Evolutionary conservation across 2,329 filamentous ascomycete species (phyloP).

Genomic region (Cladophialophora psammophila): DNA sequence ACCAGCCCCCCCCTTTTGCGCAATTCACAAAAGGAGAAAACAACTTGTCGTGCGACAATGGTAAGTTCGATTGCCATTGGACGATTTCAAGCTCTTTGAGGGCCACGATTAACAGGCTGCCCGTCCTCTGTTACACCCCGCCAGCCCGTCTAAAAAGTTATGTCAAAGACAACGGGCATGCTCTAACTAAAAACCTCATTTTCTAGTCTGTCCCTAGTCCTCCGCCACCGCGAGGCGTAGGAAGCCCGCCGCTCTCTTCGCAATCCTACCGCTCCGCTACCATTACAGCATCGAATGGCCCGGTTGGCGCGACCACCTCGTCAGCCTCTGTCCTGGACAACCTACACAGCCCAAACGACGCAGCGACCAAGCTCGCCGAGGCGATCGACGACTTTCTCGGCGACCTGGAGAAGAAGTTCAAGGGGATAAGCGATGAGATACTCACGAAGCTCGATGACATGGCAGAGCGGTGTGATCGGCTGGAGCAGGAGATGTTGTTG

Average conservation of each 20-base stretch:
- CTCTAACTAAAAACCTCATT: conserved; percentile 9
- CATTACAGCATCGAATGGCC: not conserved
- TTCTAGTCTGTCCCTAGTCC: not conserved
- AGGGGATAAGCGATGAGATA: conserved; percentile 42
- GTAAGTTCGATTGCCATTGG: not conserved
- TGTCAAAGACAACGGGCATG: not conserved
- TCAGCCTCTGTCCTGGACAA: conserved; percentile 16
- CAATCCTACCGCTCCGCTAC: not conserved
- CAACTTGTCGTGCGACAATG: not conserved
- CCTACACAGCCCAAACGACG: conserved; percentile 30
- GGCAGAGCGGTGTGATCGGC: conserved; percentile 42
- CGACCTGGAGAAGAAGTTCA: conserved; percentile 43
- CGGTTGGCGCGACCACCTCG: conserved; percentile 5
- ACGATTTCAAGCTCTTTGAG: too few relatives aligned
- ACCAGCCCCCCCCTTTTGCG: not conserved
- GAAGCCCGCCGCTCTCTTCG: conserved; percentile 9
- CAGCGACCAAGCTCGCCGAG: conserved; percentile 38
- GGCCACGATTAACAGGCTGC: not conserved
- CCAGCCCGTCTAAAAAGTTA: too few relatives aligned
- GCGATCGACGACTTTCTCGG: conserved; percentile 43
- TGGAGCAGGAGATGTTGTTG: conserved; percentile 41
- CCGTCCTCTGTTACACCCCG: not conserved
- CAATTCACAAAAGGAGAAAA: not conserved
- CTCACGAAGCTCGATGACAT: conserved; percentile 42
- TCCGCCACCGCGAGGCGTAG: not conserved